Conservation (phyloP, 805 yeast genomes). For the Diddensiella caesifluorescens region DNA sequence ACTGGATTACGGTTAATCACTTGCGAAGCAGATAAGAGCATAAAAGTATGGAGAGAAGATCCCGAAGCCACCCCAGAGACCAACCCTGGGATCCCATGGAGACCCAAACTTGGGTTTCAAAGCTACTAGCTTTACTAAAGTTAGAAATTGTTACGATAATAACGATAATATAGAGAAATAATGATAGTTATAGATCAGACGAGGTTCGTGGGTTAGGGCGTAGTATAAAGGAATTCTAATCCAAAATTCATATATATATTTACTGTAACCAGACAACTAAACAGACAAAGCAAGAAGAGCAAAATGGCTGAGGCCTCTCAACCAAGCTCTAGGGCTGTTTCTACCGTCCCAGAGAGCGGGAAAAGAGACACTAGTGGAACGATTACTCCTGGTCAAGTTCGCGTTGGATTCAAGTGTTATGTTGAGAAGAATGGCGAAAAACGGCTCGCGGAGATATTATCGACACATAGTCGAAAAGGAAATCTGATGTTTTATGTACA, state of each 20-base stretch:
- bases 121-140: neutral
- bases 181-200: neutral
- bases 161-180: neutral
- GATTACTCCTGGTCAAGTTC: constrained; percentile 38
- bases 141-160: neutral
- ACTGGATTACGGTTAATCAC: constrained; percentile 78
- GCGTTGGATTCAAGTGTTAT: constrained; percentile 69
- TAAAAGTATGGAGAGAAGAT: constrained; percentile 52
- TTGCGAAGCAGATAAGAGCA: constrained; percentile 81
- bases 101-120: constrained; percentile 20
- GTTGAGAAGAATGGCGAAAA: constrained; percentile 76
- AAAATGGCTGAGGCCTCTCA: constrained; percentile 1
- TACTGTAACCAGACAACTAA: no score
- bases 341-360: constrained; percentile 10
- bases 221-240: no score
- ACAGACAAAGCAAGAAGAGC: no score
- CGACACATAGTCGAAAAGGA: constrained; percentile 68
- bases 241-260: no score
- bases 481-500: constrained; percentile 84
- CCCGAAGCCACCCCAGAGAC: constrained; percentile 36
- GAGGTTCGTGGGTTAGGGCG: neutral
- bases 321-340: constrained; percentile 9
- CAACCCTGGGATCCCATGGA: constrained; percentile 37
- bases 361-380: constrained; percentile 17
- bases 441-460: constrained; percentile 80